Conservation (phyloP, 805 yeast species). For the Maudiozyma barnettii region DNA sequence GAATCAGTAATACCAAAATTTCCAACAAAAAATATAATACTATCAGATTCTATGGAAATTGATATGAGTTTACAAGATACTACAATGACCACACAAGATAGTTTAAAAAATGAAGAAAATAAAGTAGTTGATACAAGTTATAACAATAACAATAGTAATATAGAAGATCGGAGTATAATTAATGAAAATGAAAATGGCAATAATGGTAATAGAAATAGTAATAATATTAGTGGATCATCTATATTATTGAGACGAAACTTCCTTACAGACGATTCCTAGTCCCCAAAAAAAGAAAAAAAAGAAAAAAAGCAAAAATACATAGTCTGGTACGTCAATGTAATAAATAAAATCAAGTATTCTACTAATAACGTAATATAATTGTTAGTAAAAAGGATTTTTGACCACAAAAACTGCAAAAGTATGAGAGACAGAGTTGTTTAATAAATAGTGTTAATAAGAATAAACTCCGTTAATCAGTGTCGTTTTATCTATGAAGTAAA, state of each 20-base stretch:
- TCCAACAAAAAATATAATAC: not conserved
- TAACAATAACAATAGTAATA: not conserved
- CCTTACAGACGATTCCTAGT: not conserved
- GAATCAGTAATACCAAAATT: not conserved
- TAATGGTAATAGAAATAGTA: not conserved
- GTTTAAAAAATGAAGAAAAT: not conserved
- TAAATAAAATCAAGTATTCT: not conserved
- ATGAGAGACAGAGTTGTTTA: too few species aligned
- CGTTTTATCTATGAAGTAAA: too few species aligned
- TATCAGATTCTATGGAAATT: constrained; percentile 6
- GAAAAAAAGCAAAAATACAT: too few species aligned
- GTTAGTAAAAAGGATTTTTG: too few species aligned
- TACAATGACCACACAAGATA: constrained; percentile 2
- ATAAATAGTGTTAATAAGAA: too few species aligned
- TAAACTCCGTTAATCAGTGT: too few species aligned
- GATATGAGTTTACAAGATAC: constrained; percentile 21
- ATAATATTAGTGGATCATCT: not conserved
- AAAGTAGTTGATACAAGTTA: not conserved
- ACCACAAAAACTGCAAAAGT: too few species aligned
- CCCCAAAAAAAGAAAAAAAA: not conserved
- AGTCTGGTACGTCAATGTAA: too few species aligned
- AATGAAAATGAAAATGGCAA: too few species aligned
- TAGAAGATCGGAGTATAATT: not conserved
- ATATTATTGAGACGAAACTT: not conserved
- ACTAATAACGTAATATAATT: too few species aligned